Evolutionary conservation across 2,329 filamentous ascomycete species (phyloP), one percentile per base, ranked within the genome.

Genomic region (Tympanopsis confertula): DNA sequence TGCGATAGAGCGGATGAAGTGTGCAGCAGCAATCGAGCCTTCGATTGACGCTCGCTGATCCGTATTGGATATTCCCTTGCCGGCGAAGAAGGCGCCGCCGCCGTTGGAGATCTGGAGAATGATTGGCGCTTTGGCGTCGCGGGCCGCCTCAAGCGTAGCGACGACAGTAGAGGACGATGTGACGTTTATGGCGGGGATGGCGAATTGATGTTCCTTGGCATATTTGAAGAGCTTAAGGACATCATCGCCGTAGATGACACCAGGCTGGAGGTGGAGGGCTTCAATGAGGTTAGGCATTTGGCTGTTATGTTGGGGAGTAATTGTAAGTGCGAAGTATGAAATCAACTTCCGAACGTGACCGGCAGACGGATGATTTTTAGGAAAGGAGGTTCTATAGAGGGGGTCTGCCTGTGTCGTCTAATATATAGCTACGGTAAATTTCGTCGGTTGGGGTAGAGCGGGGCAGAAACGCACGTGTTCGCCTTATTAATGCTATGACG

Each of bases 221-320:
- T n/a, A n/a, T n/a, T 35, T 35, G 30, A n/a, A n/a, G 10, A n/a
- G 30, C 13, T 60, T 63, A 41, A 68, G 57, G 44, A 71, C 66
- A 52, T 71, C 67, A 48, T 71, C 65, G 48, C 67, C 67, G 46
- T 68, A 66, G 55, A 71, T 68, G 57, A 71, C 67, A 47, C 67
- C 67, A 44, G 65, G 51, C 62, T 70, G 69, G 49, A 67, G 62
- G 55, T 60, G 67, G 45, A 71, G 57, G 22, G 22, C n/a, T 26
- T 26, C 22, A 7, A 26, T 7, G 22, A 26, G 7, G 22, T n/a
- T n/a, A 26, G n/a, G 7, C 22, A 26, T 26, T 26, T n/a, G n/a
- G n/a, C n/a, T n/a, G n/a, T n/a, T n/a, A n/a, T n/a, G n/a, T n/a
- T n/a, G n/a, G n/a, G n/a, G n/a, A n/a, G n/a, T n/a, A n/a, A n/a